A percentile compares a stretch with the other conserved stretches of the same genome.
These are phyloP conservation scores for Thelephora aurantiotincta DNA, from an alignment of 768 basidiomycete genomes.

Conservation along the genomic window DNA sequence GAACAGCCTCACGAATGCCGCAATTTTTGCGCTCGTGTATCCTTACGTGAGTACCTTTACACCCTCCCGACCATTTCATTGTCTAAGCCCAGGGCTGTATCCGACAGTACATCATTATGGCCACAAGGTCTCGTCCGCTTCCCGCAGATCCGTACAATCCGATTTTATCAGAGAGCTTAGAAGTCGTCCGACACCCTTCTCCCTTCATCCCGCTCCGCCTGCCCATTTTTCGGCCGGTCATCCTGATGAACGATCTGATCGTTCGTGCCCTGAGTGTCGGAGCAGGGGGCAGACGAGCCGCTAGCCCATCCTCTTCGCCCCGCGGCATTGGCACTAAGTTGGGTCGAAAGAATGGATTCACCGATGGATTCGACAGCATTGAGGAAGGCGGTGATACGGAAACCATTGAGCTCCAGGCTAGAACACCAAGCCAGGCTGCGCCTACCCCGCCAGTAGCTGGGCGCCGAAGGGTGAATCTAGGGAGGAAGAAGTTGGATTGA, in stretches of 20 bases:
- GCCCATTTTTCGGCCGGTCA: slow-evolving; percentile 59
- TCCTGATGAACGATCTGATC: slow-evolving; percentile 61
- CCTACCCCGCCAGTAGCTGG: slow-evolving; percentile 3
- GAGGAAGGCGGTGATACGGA: slow-evolving; percentile 39
- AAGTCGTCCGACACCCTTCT: slow-evolving; percentile 47
- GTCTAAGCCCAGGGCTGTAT: background rate
- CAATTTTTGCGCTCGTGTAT: slow-evolving; percentile 70
- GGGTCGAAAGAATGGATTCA: background rate
- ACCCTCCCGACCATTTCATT: background rate
- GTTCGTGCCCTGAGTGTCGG: slow-evolving; percentile 49
- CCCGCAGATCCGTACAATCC: slow-evolving; percentile 70
- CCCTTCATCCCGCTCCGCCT: slow-evolving; percentile 71
- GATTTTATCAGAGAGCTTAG: slow-evolving; percentile 14
- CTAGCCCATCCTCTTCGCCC: slow-evolving; percentile 8
- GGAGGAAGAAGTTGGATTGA: slow-evolving; percentile 29
- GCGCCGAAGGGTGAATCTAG: background rate
- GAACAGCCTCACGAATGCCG: slow-evolving; percentile 65
- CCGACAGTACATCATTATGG: slow-evolving; percentile 71
- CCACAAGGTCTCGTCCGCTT: slow-evolving; percentile 60
- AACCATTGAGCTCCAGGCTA: slow-evolving; percentile 2
- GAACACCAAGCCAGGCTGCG: background rate
- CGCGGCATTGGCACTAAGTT: background rate
- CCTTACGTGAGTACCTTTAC: slow-evolving; percentile 43
- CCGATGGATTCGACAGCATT: slow-evolving; percentile 40
- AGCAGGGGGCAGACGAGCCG: slow-evolving; percentile 11